Evolutionary conservation across 2,329 filamentous ascomycete genomes (phyloP), one percentile per base, ranked within the genome.

Genomic region (Fusarium tanahbumbuense): DNA sequence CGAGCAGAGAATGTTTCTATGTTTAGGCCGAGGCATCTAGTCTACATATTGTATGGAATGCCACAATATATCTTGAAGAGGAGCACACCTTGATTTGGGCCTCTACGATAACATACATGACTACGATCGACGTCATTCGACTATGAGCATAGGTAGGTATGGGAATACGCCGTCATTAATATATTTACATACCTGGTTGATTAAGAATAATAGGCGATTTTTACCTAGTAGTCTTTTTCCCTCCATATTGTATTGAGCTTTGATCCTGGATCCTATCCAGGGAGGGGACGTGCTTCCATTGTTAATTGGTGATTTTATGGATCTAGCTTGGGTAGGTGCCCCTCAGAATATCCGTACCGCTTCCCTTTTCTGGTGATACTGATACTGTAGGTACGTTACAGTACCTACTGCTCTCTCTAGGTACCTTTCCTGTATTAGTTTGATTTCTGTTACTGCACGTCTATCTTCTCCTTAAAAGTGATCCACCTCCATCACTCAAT

Each of bases 251-350:
- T 37, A 13, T 65, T 65, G 62, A 59, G 52, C 47, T 32, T 52
- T 27, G 41, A 34, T 32, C 25, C 13, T 50, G 41, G 28, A 23
- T 23, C 44, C 23, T 22, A 15, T 28, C 9, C n/a, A 11, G 32
- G 18, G 27, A 15, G 41, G 60, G 63, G 55, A 49, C 53, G 41
- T 65, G 62, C 58, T 42, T 30, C 12, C 13, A 30, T 30, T 63
- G 46, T 50, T 54, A 48, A 65, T 66, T 61, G 48, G 55, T 49
- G 55, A 66, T 66, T 66, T 34, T 27, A 37, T 53, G n/a, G 49
- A 23, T 56, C 12, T 18, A 63, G 16, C 22, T 44, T 44, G 22
- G 41, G 20, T 44, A 44, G 41, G 20, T 44, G 41, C 34, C 49
- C 34, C 49, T 53, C 49, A 28, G 34, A 42, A 32, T 41, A 37